Base-by-base conservation (phyloP, 2,329 filamentous ascomycete genomes). In the Sporothrix variecibatus region DNA sequence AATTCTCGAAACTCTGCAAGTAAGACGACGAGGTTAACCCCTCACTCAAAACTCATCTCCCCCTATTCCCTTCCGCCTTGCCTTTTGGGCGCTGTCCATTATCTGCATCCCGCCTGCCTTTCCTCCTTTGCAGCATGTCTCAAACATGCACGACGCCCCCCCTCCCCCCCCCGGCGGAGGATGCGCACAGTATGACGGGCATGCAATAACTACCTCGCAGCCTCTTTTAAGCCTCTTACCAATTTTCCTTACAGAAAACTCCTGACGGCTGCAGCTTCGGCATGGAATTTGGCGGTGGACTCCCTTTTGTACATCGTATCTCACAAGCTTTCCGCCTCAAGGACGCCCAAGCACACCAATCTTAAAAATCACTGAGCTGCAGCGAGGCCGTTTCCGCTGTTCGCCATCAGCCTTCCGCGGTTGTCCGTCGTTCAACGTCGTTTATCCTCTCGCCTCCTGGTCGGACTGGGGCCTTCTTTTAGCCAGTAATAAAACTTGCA, bases 81-180 rank as follows among this genome's bases (percentile, higher is more conserved):
- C 23, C n/a, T 20, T 20, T 40, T 28, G 12, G n/a, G 3, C 17
- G 9, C 20, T 69, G 15, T 69, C 17, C 11, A 8, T 49, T 34
- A 53, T 69, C 65, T 34, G 26, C 43, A 51, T 69, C 65, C 65
- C 26, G 43, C 46, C 46, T 69, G 62, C n/a, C 28, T 69, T 43
- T 34, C 46, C 8, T 69, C 43, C 43, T 67, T 67, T 67, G 38
- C 23, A 67, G 23, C n/a, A 28, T 67, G 62, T 67, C 62, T 67
- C 11, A 46, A 38, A 67, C 62, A 67, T 46, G 62, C 31, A 46
- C 62, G 7, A 40, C 38, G 62, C 28, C 34, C 60, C 62, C 43
- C 4, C n/a, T n/a, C n/a, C n/a, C n/a, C n/a, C n/a, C n/a, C n/a
- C n/a, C n/a, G n/a, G n/a, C n/a, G n/a, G n/a, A 12, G 38, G 62